Evolutionary conservation across 495 filamentous ascomycete species (phyloP), one percentile per base, ranked within the genome.

Genomic region (Collariella sp.): DNA sequence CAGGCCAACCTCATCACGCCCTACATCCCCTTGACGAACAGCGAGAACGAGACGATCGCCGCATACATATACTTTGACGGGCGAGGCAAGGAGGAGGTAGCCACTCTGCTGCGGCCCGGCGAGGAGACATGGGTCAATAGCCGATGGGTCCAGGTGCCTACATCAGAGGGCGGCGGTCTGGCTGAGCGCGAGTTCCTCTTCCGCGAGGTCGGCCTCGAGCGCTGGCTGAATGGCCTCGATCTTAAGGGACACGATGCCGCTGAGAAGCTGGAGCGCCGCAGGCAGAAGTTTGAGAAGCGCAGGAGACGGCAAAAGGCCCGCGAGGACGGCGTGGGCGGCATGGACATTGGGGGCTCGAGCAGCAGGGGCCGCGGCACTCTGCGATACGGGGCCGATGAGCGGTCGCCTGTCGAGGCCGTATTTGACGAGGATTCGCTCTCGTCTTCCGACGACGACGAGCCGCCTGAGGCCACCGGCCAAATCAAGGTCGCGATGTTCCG

Each of bases 111-210:
- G 33, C 79, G 93, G 50, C 83, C 91, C 18, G 94, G 94, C 39
- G 93, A 96, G 58, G 93, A 99, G 70, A 99, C 93, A 0, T 99
- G 93, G 93, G 95, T 99, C 22, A 96, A 96, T 60, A 96, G 91
- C 10, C 76, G 93, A 65, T 99, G 93, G 93, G 93, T 99, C 55
- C 89, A 91, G 63, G 82, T 98, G 4, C 89, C 91, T 2, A 82
- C 87, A 11, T 85, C 85, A 2, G 91, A 97, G 70, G 91, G 90
- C 20, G 91, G 91, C 22, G 91, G 91, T 13, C 82, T 99, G 26
- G 93, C 93, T 43, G 93, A 99, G 74, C 81, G 91, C 54, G 93
- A 99, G 63, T 99, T 99, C 61, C 73, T 97, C 50, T 99, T 99
- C 71, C 88, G 93, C 42, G 93, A 99, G 67, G 93, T 99, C 44